phyloP scores from a whole-genome alignment of 2,329 filamentous ascomycete species.

The Fusarium irregulare region DNA sequence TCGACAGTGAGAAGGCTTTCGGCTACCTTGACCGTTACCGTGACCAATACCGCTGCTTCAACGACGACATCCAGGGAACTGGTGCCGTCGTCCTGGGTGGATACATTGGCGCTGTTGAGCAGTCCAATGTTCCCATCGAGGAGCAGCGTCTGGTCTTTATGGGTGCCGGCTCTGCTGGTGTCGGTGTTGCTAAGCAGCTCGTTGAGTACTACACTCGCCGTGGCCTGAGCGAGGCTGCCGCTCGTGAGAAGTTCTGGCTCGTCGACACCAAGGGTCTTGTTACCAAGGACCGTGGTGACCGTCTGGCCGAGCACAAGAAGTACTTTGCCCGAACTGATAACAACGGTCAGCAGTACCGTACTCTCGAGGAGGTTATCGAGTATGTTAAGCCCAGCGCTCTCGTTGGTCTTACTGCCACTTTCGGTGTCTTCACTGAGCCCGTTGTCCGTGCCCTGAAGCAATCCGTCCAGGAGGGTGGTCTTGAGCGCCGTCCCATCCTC shows the following conservation, averaged over 20 bases:
- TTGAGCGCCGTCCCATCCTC: constrained; percentile 85
- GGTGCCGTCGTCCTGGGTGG: constrained; percentile 94
- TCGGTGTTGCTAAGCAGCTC: constrained; percentile 97
- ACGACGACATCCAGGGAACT: constrained; percentile 98
- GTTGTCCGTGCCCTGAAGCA: constrained; percentile 79
- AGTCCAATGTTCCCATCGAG: constrained; percentile 84
- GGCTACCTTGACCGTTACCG: constrained; percentile 91
- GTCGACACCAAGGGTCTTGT: constrained; percentile 98
- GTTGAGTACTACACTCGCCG: constrained; percentile 96
- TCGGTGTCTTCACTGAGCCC: constrained; percentile 91
- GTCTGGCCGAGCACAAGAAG: constrained; percentile 89
- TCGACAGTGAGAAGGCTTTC: constrained; percentile 93
- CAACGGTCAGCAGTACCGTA: constrained; percentile 76
- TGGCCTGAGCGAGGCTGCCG: constrained; percentile 87
- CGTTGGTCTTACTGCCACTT: constrained; percentile 93
- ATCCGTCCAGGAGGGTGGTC: constrained; percentile 70
- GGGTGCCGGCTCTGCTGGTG: constrained; percentile 93
- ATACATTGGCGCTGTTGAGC: constrained; percentile 80
- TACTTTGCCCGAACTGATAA: constrained; percentile 75
- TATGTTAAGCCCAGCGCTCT: constrained; percentile 95
- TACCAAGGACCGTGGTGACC: constrained; percentile 91
- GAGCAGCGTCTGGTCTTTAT: constrained; percentile 97
- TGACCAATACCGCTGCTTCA: constrained; percentile 92
- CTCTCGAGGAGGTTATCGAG: constrained; percentile 90
- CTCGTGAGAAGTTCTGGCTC: constrained; percentile 93